These are phyloP conservation scores for Populus pruinosa DNA, from an alignment of 345 rosid genomes.

Conservation along the genomic window DNA sequence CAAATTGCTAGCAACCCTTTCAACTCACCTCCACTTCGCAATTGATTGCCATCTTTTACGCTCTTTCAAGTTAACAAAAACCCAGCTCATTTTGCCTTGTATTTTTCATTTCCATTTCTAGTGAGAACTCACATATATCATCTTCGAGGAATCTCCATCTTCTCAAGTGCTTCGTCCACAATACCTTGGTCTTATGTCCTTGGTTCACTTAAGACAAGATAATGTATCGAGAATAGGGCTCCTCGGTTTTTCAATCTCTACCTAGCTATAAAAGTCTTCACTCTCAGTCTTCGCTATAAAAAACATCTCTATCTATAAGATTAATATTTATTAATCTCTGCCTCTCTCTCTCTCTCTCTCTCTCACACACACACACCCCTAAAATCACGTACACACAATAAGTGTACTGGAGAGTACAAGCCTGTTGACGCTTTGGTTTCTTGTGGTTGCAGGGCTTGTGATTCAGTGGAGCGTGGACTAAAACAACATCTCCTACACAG, in stretches of 20 bases:
- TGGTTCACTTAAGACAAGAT: neutral
- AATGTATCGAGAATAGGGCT: constrained; percentile 8
- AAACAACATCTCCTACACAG: constrained; percentile 6
- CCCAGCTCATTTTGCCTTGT: neutral
- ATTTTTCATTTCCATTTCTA: neutral
- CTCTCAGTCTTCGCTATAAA: neutral
- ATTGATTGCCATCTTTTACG: neutral
- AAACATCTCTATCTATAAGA: neutral
- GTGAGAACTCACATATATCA: neutral
- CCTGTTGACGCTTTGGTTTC: constrained; percentile 23
- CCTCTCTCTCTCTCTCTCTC: constrained; percentile 1
- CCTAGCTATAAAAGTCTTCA: neutral
- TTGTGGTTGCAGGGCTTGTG: constrained; percentile 29
- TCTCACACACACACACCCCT: neutral
- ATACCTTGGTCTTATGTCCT: neutral
- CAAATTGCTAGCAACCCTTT: neutral
- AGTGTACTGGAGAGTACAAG: constrained; percentile 32
- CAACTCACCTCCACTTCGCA: neutral
- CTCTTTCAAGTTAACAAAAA: neutral
- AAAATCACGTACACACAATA: constrained; percentile 29
- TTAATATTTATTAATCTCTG: constrained; percentile 1
- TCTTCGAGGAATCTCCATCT: neutral
- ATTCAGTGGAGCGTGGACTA: constrained; percentile 19
- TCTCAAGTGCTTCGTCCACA: neutral
- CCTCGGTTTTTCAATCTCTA: neutral